phyloP scores from a whole-genome alignment of 2,329 filamentous ascomycete genomes.

The Ophiostoma piceae region DNA sequence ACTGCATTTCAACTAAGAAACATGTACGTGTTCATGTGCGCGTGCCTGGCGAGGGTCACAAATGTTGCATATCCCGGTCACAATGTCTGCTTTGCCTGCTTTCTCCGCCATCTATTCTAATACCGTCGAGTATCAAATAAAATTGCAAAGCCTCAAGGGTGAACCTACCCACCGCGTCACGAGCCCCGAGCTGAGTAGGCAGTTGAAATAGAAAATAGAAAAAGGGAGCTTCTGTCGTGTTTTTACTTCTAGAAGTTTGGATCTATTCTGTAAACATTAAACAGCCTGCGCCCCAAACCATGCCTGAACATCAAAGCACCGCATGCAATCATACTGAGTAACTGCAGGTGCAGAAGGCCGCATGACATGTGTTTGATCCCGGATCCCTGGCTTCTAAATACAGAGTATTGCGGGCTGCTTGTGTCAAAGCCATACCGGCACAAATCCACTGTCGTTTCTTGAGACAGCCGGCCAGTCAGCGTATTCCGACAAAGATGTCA shows the following conservation, averaged over 20 bases:
- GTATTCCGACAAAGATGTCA: too few relatives aligned
- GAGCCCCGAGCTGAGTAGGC: neutral
- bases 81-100: neutral
- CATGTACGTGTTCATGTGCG: neutral
- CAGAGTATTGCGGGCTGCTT: too few relatives aligned
- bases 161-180: slow-evolving; percentile 1
- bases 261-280: neutral
- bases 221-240: neutral
- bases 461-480: neutral
- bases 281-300: neutral
- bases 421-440: neutral
- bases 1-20: neutral
- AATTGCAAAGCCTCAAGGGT: neutral
- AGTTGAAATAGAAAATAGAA: neutral
- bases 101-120: neutral
- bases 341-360: neutral
- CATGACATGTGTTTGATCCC: neutral
- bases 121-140: neutral
- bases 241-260: neutral
- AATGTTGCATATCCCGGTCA: too few relatives aligned
- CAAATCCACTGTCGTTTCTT: neutral
- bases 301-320: neutral
- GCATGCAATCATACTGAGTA: neutral
- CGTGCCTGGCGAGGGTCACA: neutral
- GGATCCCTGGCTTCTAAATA: neutral